Evolutionary conservation across 768 basidiomycete species (phyloP).

Genomic region (Kwoniella newhampshirensis): DNA sequence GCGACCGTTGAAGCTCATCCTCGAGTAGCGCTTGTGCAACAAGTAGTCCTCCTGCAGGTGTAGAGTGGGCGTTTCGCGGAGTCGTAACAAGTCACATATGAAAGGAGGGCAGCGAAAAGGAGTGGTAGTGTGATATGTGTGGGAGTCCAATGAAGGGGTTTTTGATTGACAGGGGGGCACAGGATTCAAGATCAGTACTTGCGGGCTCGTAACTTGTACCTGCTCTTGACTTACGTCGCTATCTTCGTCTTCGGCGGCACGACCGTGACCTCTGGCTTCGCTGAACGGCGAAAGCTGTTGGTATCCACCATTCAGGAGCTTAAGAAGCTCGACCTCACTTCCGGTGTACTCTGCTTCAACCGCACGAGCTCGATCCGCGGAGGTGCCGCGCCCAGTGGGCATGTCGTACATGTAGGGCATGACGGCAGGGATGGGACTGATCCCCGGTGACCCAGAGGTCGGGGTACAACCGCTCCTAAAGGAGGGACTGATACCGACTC

Average conservation of each 20-base stretch:
- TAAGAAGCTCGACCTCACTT: constrained; percentile 19
- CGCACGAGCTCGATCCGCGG: background rate
- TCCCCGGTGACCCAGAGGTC: constrained; percentile 23
- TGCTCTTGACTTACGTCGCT: constrained; percentile 12
- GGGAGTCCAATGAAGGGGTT: background rate
- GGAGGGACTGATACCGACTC: constrained; percentile 10
- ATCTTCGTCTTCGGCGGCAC: constrained; percentile 13
- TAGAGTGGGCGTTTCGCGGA: background rate
- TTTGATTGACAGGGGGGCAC: background rate
- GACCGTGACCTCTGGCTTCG: constrained; percentile 2
- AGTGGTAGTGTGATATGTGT: background rate
- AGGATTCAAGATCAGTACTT: constrained; percentile 6
- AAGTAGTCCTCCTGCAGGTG: constrained; percentile 14
- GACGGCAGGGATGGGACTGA: constrained; percentile 9
- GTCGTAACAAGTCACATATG: constrained; percentile 9
- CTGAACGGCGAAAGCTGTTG: background rate
- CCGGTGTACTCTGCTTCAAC: constrained; percentile 5
- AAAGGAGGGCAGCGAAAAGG: constrained; percentile 17
- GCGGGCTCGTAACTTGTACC: background rate
- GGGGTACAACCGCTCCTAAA: constrained; percentile 15
- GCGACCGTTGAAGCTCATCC: constrained; percentile 19
- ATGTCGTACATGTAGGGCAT: constrained; percentile 25
- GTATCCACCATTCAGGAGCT: constrained; percentile 18
- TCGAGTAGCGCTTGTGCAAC: constrained; percentile 8
- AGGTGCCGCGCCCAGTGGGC: constrained; percentile 10